phyloP scores from a whole-genome alignment of 148 eudicot genomes.

The Talinum fruticosum region DNA sequence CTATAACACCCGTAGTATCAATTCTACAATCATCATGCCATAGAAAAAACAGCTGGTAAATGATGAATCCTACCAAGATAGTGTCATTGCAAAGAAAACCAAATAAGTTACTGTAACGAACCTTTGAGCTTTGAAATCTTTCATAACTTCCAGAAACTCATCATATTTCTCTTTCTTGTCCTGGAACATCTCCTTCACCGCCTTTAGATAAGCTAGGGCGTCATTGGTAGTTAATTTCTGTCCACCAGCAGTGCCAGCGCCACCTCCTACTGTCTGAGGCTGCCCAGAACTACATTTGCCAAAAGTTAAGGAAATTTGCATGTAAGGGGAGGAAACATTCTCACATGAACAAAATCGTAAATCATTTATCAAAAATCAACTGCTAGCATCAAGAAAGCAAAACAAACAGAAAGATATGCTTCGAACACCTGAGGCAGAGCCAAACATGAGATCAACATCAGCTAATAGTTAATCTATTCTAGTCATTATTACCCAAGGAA shows the following conservation, averaged over 20 bases:
- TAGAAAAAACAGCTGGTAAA: slow-evolving; percentile 5
- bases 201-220: slow-evolving; percentile 78
- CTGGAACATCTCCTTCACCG: slow-evolving; percentile 89
- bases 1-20: slow-evolving; percentile 84
- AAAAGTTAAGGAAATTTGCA: slow-evolving; percentile 15
- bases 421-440: background rate
- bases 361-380: background rate
- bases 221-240: slow-evolving; percentile 84
- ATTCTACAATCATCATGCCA: slow-evolving; percentile 44
- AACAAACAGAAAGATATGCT: background rate
- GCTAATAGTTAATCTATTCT: background rate
- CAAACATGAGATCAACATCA: background rate
- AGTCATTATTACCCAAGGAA: background rate
- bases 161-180: slow-evolving; percentile 88
- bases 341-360: background rate
- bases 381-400: background rate
- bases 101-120: slow-evolving; percentile 19
- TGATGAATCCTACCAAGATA: background rate
- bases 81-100: background rate
- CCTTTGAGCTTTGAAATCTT: slow-evolving; percentile 94
- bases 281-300: slow-evolving; percentile 50
- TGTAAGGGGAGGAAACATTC: background rate
- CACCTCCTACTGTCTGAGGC: slow-evolving; percentile 43
- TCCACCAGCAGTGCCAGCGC: slow-evolving; percentile 33
- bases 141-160: slow-evolving; percentile 93